Base-by-base conservation (phyloP, 1,284 basidiomycete species). In the Fomes fomentarius region DNA sequence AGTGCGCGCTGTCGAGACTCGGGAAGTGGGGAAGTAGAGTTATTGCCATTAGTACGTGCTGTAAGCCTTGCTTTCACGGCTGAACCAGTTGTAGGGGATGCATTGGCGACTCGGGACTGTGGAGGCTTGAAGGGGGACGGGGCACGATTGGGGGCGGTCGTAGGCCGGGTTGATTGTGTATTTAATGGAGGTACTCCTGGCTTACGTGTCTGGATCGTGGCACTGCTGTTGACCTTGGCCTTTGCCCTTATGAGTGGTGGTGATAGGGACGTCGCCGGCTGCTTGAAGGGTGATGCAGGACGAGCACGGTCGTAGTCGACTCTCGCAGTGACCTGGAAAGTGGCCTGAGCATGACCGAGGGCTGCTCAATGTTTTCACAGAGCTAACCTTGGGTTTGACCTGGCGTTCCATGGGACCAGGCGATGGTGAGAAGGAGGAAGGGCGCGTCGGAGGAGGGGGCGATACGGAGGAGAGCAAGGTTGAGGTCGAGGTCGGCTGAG, bases 161-260 rank as follows among this genome's bases (percentile, higher is more conserved):
- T 62, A 57, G 53, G 40, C 24, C 63, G 66, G 24, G 58, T 37
- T 25, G 58, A 62, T 33, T 49, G 57, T 19, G 55, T 44, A 26
- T 59, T 53, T 33, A 48, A 60, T 26, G 66, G 57, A 54, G 68
- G 63, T 54, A 57, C 68, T 56, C 47, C 68, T 1, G 72, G 52
- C 66, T 80, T 85, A 45, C 80, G 78, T 7, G 65, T 40, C 24
- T 71, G 64, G 6, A 74, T 65, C 30, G 74, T 77, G 42, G 82
- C 83, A 61, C 74, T 80, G 55, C 71, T 77, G 62, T 82, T 87
- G 28, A 89, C 75, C 67, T 84, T 88, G 46, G 83, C 84, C 64
- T 76, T 85, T 8, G 82, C 82, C 53, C 80, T 71, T 25, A 60
- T 39, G 6, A 68, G 59, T 22, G 69, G 66, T 11, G 71, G 67